phyloP scores from a whole-genome alignment of 2,329 filamentous ascomycete species.

The Talaromyces sp. region DNA sequence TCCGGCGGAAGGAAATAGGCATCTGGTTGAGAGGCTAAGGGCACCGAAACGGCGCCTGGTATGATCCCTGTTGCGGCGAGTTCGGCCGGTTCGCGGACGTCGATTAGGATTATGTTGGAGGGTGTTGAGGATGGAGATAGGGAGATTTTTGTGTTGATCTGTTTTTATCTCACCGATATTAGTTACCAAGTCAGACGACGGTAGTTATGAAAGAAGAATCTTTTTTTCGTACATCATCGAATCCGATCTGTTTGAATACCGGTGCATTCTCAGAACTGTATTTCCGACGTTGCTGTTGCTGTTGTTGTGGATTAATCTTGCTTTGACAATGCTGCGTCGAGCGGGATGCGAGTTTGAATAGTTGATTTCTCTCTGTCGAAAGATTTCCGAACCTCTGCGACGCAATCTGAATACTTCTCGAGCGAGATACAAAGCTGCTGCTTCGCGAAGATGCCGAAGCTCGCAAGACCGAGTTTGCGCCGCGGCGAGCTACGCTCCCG shows the following conservation, averaged over 20 bases:
- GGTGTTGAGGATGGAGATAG: conserved; percentile 28
- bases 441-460: neutral
- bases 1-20: conserved; percentile 68
- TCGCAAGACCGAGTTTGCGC: neutral
- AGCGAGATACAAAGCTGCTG: conserved; percentile 2
- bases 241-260: conserved; percentile 27
- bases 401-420: neutral
- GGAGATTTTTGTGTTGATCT: conserved; percentile 28
- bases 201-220: neutral
- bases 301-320: neutral
- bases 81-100: conserved; percentile 47
- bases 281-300: neutral
- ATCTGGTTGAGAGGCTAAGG: conserved; percentile 70
- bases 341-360: neutral
- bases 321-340: neutral
- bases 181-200: no score
- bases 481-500: conserved; percentile 5
- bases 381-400: neutral
- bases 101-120: conserved; percentile 34
- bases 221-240: conserved; percentile 30
- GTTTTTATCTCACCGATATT: no score
- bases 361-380: neutral
- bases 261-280: conserved; percentile 7
- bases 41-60: conserved; percentile 76
- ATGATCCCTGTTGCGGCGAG: conserved; percentile 53